Evolutionary conservation across 768 basidiomycete species (phyloP), one percentile per base, ranked within the genome.

Genomic region (Termitomyces sp.): DNA sequence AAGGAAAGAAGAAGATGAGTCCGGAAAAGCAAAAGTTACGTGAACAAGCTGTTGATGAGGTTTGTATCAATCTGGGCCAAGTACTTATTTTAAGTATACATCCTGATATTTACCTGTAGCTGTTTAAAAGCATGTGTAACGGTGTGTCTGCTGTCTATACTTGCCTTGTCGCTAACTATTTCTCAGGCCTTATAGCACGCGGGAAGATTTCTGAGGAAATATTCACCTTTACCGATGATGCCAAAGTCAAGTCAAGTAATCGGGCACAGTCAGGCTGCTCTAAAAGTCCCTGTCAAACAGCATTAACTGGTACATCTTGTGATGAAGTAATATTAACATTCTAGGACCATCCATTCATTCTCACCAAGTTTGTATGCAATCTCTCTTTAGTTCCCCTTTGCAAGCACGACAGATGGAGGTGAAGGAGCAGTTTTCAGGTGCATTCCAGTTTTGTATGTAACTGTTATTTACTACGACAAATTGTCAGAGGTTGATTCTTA

Each of bases 321-420:
- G 59, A 60, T 22, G 59, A 60, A n/a, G 53, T 54, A 27, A 44
- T 41, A n/a, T n/a, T n/a, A n/a, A n/a, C n/a, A n/a, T 26, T 36
- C 7, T 16, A 9, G 22, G 5, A 53, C 13, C 39, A 32, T 53
- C 20, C 16, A 24, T 22, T 22, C 4, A 24, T n/a, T 20, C 27
- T 18, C 1, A 13, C 31, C 13, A 39, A 36, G 10, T 36, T 36
- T 36, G 13, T 13, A n/a, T n/a, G n/a, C n/a, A 34, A 18, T 14
- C 2, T 27, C 5, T 18, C 9, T 18, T 12, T 42, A 63, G 61
- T 63, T 63, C 29, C 61, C 61, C 1, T 60, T 60, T 27, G 61
- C 61, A n/a, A 63, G 61, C 37, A 63, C 61, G 14, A 58, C 53
- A 20, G 61, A 63, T 34, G 61, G 58, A 34, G 56, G 61, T 14